Evolutionary conservation across 495 filamentous ascomycete genomes (phyloP).

Genomic region (Xylaria bambusicola): DNA sequence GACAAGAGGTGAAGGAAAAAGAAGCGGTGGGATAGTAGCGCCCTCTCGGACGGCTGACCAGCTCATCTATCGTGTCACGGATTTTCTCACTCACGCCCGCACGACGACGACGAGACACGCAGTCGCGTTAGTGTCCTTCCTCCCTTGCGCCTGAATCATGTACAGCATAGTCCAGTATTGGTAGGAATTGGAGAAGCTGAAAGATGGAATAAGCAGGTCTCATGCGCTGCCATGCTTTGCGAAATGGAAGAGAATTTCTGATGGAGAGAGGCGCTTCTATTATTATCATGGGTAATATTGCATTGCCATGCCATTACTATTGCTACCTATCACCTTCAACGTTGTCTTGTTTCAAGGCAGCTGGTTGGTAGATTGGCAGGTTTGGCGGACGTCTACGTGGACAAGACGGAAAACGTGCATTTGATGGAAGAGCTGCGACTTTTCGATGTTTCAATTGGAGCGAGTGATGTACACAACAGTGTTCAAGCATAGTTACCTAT

Average conservation of each 20-base stretch:
- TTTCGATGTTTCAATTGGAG: too few relatives aligned
- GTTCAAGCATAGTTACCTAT: too few relatives aligned
- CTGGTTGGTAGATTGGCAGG: too few relatives aligned
- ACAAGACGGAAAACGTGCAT: too few relatives aligned
- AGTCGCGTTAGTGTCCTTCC: neutral
- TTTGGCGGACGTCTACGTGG: neutral
- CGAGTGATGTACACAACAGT: too few relatives aligned
- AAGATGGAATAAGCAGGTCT: neutral
- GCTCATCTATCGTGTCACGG: slow-evolving; percentile 15
- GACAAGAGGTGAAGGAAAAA: neutral
- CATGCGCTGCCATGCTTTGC: too few relatives aligned
- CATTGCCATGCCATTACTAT: too few relatives aligned
- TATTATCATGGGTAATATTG: too few relatives aligned
- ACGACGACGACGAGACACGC: neutral
- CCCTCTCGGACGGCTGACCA: neutral
- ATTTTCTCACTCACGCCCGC: neutral
- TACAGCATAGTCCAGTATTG: neutral
- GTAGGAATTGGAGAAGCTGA: neutral
- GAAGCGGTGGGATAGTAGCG: slow-evolving; percentile 14
- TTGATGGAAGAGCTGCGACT: too few relatives aligned
- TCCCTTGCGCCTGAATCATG: too few relatives aligned
- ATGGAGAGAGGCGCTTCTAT: neutral
- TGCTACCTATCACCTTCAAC: too few relatives aligned
- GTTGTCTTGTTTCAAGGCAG: too few relatives aligned
- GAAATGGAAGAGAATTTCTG: neutral